Base-by-base conservation (phyloP, 208 protist species). In the Naegleria gruberi region DNA sequence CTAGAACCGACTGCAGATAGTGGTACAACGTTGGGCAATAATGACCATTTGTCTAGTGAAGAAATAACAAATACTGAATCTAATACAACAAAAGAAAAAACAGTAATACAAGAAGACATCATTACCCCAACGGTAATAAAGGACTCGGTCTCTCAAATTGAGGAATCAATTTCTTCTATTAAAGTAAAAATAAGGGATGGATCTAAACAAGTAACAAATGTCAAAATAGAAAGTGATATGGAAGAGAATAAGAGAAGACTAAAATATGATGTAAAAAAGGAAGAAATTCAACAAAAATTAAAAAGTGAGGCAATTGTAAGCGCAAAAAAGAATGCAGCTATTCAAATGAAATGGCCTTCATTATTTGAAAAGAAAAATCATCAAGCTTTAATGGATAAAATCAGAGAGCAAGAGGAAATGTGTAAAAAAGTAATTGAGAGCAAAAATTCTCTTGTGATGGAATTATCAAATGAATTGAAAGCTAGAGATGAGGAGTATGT, bases 401-500 rank as follows among this genome's bases (percentile, higher is more conserved):
- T 98, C 7, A 90, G 94, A 43, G 91, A 92, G 81, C 96, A 98
- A 92, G 90, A 94, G 73, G 87, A 92, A 74, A 90, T 95, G 83
- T 98, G 97, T 91, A 91, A 89, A 6, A 90, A 95, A 43, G 90
- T 98, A 4, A 93, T 98, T 23, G 92, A 44, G 1, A 92, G 92
- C 8, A 98, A 98, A 94, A 94, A 98, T 74, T 90, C 93, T 57
- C 93, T 98, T 17, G 95, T 98, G 77, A 47, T 82, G 0, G 94
- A 96, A 85, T 92, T 98, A 83, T 92, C 94, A 40, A 55, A 34
- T 43, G 94, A 97, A 90, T 90, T 98, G 57, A 94, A 95, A 89
- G 84, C 95, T 40, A 95, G 96, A 45, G 97, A 98, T 91, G 94
- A 96, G 74, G 96, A 98, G 85, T 98, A 98, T 92, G 96, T 98